Percentiles rank a stretch among this genome's conserved stretches.
Evolutionary conservation across 2,329 filamentous ascomycete genomes (phyloP).

Genomic region (Sporothrix brasiliensis): DNA sequence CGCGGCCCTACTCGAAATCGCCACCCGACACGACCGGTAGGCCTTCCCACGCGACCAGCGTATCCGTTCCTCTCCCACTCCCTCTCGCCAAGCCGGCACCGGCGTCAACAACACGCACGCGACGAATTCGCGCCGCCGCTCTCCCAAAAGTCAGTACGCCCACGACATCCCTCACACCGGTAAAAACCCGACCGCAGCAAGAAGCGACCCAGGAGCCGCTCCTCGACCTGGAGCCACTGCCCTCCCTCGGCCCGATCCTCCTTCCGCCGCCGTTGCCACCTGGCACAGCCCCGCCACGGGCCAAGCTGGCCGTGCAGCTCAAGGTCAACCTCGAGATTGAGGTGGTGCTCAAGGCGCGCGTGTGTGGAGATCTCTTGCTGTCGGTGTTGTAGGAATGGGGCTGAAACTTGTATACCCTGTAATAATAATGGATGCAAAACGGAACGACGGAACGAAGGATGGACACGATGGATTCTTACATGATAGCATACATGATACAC

Average conservation of each 20-base stretch:
- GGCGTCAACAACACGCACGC: not conserved
- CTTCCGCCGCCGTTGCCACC: not conserved
- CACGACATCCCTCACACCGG: not conserved
- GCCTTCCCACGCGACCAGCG: not conserved
- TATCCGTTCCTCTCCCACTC: not conserved
- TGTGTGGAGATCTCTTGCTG: slow-evolving; percentile 68
- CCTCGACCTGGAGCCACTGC: slow-evolving; percentile 34
- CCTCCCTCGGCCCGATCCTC: slow-evolving; percentile 42
- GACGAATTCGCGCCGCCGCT: not conserved
- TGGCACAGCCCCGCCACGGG: slow-evolving; percentile 11
- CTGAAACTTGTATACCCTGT: not conserved
- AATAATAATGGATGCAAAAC: not conserved
- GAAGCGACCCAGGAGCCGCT: not conserved
- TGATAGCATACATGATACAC: not conserved
- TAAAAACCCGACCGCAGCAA: not conserved
- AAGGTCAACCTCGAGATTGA: slow-evolving; percentile 70
- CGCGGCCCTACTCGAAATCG: not conserved
- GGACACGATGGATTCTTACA: not conserved
- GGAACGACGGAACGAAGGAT: not conserved
- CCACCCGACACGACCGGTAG: not conserved
- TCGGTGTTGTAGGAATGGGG: slow-evolving; percentile 46
- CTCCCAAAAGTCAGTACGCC: not conserved
- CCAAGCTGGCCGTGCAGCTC: slow-evolving; percentile 60
- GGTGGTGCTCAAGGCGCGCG: slow-evolving; percentile 68
- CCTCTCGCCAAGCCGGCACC: not conserved